phyloP scores from a whole-genome alignment of 2,329 filamentous ascomycete genomes.

The Colletotrichum caudatum region DNA sequence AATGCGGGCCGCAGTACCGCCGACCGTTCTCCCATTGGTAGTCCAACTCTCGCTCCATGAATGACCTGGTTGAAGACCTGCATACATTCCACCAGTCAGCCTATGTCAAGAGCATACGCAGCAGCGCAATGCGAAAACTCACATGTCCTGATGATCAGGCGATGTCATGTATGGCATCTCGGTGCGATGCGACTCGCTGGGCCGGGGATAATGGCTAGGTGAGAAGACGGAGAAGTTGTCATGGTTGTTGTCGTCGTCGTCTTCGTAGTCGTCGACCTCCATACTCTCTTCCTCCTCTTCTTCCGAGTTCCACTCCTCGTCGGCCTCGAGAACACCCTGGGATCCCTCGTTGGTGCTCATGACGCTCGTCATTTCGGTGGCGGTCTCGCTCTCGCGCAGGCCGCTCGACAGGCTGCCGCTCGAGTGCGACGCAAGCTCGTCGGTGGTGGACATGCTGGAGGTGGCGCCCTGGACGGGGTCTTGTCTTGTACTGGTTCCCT shows the following conservation, averaged over 20 bases:
- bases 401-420: constrained; percentile 51
- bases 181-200: constrained; percentile 51
- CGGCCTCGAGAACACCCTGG: constrained; percentile 43
- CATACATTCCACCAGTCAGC: constrained; percentile 32
- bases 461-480: constrained; percentile 37
- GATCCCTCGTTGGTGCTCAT: constrained; percentile 51
- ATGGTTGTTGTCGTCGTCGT: constrained; percentile 51
- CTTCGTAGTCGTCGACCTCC: constrained; percentile 46
- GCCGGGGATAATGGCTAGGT: constrained; percentile 54
- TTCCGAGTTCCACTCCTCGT: constrained; percentile 40
- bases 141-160: constrained; percentile 55
- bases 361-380: constrained; percentile 55
- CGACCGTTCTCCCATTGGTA: constrained; percentile 71
- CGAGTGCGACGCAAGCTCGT: constrained; percentile 49
- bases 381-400: constrained; percentile 49
- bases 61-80: constrained; percentile 61
- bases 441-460: constrained; percentile 50
- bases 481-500: constrained; percentile 44
- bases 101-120: constrained; percentile 40
- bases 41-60: constrained; percentile 64
- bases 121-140: constrained; percentile 45
- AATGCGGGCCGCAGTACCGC: constrained; percentile 68
- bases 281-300: constrained; percentile 40
- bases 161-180: constrained; percentile 50
- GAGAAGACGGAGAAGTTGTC: constrained; percentile 61